Conservation (phyloP, 2,329 filamentous ascomycete genomes). For the Neofusicoccum kwambonambiense region DNA sequence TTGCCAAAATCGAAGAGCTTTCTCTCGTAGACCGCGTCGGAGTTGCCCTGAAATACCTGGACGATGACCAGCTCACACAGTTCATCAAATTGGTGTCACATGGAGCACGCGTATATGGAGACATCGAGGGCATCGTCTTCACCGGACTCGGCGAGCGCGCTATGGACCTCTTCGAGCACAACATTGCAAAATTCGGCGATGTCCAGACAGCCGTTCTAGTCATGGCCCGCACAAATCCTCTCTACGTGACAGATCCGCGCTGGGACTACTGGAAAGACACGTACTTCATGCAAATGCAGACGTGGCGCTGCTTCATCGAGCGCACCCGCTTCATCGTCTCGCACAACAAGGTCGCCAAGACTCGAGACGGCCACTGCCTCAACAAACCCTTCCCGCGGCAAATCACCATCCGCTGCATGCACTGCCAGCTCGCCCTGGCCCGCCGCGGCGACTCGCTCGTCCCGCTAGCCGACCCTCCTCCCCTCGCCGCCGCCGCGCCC, state of each 20-base stretch:
- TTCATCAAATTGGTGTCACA: constrained; percentile 55
- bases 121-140: constrained; percentile 74
- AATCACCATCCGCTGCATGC: constrained; percentile 72
- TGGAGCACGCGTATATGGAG: constrained; percentile 62
- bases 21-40: constrained; percentile 73
- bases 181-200: constrained; percentile 73
- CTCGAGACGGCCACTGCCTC: constrained; percentile 61
- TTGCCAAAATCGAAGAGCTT: constrained; percentile 70
- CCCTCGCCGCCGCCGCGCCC: constrained; percentile 14
- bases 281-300: constrained; percentile 68
- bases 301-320: constrained; percentile 68
- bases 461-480: not conserved
- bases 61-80: constrained; percentile 47
- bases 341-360: constrained; percentile 66
- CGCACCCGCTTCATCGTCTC: constrained; percentile 77
- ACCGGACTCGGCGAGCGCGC: constrained; percentile 72
- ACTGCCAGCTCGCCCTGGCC: constrained; percentile 63
- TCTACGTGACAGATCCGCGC: constrained; percentile 74
- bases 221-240: constrained; percentile 70
- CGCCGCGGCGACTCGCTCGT: constrained; percentile 17
- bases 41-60: constrained; percentile 71
- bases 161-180: constrained; percentile 73
- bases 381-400: constrained; percentile 64
- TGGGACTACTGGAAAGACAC: constrained; percentile 76
- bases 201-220: constrained; percentile 76